Conservation (phyloP, 2,329 filamentous ascomycete genomes). For the Plenodomus lindquistii region DNA sequence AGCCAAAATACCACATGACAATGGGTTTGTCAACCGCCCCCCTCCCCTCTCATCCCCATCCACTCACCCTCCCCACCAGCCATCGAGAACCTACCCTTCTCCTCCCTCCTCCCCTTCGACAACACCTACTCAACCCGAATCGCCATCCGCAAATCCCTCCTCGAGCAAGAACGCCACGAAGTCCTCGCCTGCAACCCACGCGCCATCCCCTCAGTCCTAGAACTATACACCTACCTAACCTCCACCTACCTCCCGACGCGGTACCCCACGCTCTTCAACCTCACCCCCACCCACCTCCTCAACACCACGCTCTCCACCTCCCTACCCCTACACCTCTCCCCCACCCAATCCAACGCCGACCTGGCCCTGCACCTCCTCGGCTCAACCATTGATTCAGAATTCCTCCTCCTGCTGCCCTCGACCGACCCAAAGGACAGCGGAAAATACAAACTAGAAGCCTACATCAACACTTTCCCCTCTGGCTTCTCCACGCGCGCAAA, state of each 20-base stretch:
- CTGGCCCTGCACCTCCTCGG: conserved; percentile 55
- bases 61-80: conserved; percentile 41
- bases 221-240: conserved; percentile 61
- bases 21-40: conserved; percentile 56
- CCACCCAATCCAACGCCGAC: conserved; percentile 40
- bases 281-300: conserved; percentile 35
- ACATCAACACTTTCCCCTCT: conserved; percentile 59
- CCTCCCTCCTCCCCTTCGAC: conserved; percentile 63
- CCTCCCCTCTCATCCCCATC: neutral
- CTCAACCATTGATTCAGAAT: conserved; percentile 62
- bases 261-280: conserved; percentile 59
- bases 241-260: conserved; percentile 60
- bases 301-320: conserved; percentile 53
- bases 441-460: conserved; percentile 61
- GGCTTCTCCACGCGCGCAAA: conserved; percentile 63
- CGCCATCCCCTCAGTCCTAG: conserved; percentile 54
- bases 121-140: conserved; percentile 61
- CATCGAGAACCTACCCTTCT: conserved; percentile 56
- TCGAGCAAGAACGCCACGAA: conserved; percentile 50
- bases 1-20: conserved; percentile 64
- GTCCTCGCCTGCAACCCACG: conserved; percentile 44
- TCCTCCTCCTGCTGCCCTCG: conserved; percentile 58
- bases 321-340: conserved; percentile 50
- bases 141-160: conserved; percentile 52
- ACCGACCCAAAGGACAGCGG: conserved; percentile 23